Base-by-base conservation (phyloP, 2,329 filamentous ascomycete genomes). In the Xylariaceae sp. region DNA sequence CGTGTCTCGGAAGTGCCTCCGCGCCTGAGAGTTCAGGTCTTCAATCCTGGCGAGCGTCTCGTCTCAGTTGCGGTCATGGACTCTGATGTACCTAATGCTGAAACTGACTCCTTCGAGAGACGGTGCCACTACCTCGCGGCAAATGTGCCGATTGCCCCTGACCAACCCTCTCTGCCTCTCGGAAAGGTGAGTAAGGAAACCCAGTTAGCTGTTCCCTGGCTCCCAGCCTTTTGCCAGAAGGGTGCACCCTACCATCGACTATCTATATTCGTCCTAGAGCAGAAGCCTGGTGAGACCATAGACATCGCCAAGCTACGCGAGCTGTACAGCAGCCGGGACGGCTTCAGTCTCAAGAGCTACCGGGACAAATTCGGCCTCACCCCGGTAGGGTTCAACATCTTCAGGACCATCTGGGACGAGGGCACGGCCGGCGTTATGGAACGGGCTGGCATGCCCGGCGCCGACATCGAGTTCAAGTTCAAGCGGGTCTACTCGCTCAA, bases 201-300 rank as follows among this genome's bases (percentile, higher is more conserved):
- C 26, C 87, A 95, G 72, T 81, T 95, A 47, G 85, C 90, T 54
- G 77, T 86, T 2, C 88, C 91, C 1, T 99, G 93, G 91, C 78
- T 93, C 20, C 89, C 93, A 0, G 89, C 95, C 1, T 91, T 89
- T 70, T 88, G 91, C 0, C 90, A 96, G 71, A 96, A 95, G 79
- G 95, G 95, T 54, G 84, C 89, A 2, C 90, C 90, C 1, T 97
- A 98, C 77, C 95, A 98, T 75, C 89, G 95, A 50, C 80, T 98
- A 52, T 88, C 88, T 46, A 77, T 98, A 57, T 89, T 95, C 71
- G 78, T 99, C 20, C 79, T 98, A 48, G 86, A 96, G 77, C 95
- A 99, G 74, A 79, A 82, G 49, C 77, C 85, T 51, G 85, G 82
- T 51, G 67, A 81, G 60, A 75, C 74, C 2, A 70, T 92, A 61